phyloP scores from a whole-genome alignment of 2,329 filamentous ascomycete species.

The Monilinia laxa region DNA sequence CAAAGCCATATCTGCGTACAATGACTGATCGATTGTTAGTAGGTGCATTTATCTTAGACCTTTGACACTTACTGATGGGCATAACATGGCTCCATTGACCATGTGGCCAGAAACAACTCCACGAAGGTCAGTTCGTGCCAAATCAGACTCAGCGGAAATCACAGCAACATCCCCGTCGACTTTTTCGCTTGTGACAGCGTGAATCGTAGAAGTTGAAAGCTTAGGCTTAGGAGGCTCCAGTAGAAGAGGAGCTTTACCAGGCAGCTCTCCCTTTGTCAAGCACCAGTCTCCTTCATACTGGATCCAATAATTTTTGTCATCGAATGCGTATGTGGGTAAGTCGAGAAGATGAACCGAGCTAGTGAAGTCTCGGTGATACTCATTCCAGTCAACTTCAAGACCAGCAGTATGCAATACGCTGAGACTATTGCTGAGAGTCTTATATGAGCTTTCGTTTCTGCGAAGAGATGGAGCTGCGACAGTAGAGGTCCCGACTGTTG shows the following conservation, averaged over 20 bases:
- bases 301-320: slow-evolving; percentile 69
- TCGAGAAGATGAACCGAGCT: slow-evolving; percentile 57
- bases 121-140: slow-evolving; percentile 44
- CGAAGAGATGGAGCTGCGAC: slow-evolving; percentile 60
- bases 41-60: slow-evolving; percentile 4
- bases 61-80: slow-evolving; percentile 33
- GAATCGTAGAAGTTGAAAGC: slow-evolving; percentile 42
- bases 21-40: slow-evolving; percentile 37
- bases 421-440: slow-evolving; percentile 58
- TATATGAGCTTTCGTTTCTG: slow-evolving; percentile 62
- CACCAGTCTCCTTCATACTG: slow-evolving; percentile 66
- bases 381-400: slow-evolving; percentile 66
- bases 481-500: slow-evolving; percentile 51
- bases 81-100: slow-evolving; percentile 57
- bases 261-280: slow-evolving; percentile 59
- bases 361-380: slow-evolving; percentile 65
- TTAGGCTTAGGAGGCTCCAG: slow-evolving; percentile 55
- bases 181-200: slow-evolving; percentile 51
- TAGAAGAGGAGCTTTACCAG: slow-evolving; percentile 47
- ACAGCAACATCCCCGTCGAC: slow-evolving; percentile 50
- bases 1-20: slow-evolving; percentile 62
- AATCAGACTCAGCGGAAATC: slow-evolving; percentile 53
- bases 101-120: slow-evolving; percentile 54
- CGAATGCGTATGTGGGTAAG: slow-evolving; percentile 67
- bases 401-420: slow-evolving; percentile 61